Percentiles rank a stretch among this genome's conserved stretches.
phyloP scores from a whole-genome alignment of 176 grass and related monocot species.

The Carex pumila region DNA sequence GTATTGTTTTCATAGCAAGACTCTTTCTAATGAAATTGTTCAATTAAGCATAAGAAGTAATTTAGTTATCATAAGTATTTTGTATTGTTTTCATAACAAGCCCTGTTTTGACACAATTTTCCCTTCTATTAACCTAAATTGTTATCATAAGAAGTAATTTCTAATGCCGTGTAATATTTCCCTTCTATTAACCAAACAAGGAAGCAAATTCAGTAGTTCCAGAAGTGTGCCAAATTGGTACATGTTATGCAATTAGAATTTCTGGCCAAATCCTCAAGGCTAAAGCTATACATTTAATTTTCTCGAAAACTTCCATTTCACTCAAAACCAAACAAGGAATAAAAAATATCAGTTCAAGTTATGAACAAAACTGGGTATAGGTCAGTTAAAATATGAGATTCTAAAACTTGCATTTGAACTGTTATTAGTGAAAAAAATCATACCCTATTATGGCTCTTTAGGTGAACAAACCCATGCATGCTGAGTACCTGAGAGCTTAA shows the following conservation, averaged over 20 bases:
- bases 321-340: not conserved
- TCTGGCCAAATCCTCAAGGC: not conserved
- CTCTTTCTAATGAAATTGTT: not conserved
- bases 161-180: not conserved
- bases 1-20: not conserved
- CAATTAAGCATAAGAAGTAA: not conserved
- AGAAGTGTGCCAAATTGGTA: not conserved
- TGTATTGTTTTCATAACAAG: not conserved
- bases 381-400: not conserved
- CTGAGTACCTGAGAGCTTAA: not conserved
- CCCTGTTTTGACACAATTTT: not conserved
- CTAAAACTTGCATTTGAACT: not conserved
- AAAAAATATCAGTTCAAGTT: not conserved
- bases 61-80: no score
- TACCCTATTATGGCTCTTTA: conserved; percentile 5
- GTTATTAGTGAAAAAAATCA: not conserved
- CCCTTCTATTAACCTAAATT: not conserved
- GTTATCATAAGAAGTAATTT: not conserved
- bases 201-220: not conserved
- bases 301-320: no score
- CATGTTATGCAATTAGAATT: not conserved
- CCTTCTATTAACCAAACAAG: not conserved
- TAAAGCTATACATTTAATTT: not conserved
- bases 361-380: not conserved
- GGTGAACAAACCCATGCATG: conserved; percentile 8